Evolutionary conservation across 1,284 basidiomycete species (phyloP), one percentile per base, ranked within the genome.

Genomic region (Tilletiopsis washingtonensis): DNA sequence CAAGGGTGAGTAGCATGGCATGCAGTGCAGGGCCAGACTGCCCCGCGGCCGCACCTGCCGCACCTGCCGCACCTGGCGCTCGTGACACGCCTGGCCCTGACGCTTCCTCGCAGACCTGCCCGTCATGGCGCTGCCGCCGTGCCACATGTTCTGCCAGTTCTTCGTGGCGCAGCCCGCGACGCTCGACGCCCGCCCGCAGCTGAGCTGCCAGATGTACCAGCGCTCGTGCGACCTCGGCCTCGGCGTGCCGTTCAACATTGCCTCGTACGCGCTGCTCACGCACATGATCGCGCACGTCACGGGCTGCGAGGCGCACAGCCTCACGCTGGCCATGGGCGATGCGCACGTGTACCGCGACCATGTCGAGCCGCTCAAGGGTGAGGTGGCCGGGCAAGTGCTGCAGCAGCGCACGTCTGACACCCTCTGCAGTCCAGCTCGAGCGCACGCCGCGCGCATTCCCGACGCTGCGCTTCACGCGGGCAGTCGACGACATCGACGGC

Each of bases 121-220:
- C 0, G 78, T 82, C 40, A 98, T 98, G 93, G 94, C 94, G 0
- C 82, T 98, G 0, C 94, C 93, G 0, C 93, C 93, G 0, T 98
- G 93, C 75, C 94, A 98, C 76, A 86, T 97, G 82, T 85, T 98
- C 74, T 94, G 90, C 76, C 93, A 98, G 72, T 98, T 98, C 80
- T 97, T 89, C 77, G 93, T 98, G 32, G 85, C 88, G 62, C 82
- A 91, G 26, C 84, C 88, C 0, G 75, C 80, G 7, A 65, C 77
- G 2, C 61, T 70, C 27, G 62, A 77, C 12, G 75, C 81, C 5
- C 54, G 56, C 37, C 65, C 62, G 20, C 58, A 61, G 24, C 64
- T 98, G 32, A 90, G 86, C 14, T 97, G 91, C 74, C 80, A 97
- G 46, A 94, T 98, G 90, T 97, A 87, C 77, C 93, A 98, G 74